Conservation (phyloP, 371 early-diverging fungal species). For the Mortierella sp. region DNA sequence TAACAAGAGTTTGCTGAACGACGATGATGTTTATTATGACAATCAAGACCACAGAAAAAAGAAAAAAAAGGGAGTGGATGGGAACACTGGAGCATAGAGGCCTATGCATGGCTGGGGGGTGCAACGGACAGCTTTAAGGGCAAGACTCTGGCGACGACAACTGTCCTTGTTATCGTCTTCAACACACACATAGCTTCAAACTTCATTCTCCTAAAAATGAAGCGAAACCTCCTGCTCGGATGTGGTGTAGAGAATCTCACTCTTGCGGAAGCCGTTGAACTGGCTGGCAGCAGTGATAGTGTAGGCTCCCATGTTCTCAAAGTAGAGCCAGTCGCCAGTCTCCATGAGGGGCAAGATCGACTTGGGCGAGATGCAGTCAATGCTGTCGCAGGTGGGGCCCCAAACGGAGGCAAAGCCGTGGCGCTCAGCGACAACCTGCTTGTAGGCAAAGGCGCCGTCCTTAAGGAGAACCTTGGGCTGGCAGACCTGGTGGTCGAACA, state of each 20-base stretch:
- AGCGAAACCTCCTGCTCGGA: constrained; percentile 62
- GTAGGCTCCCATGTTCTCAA: constrained; percentile 98
- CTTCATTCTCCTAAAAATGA: constrained; percentile 30
- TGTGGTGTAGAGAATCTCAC: constrained; percentile 89
- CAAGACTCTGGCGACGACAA: constrained; percentile 15
- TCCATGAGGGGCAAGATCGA: constrained; percentile 85
- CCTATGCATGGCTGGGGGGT: constrained; percentile 13
- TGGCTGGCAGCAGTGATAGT: constrained; percentile 90
- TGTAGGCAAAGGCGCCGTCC: constrained; percentile 64
- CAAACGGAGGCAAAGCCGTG: constrained; percentile 72
- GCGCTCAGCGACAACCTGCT: constrained; percentile 29
- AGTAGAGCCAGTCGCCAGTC: constrained; percentile 97
- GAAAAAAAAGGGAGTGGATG: neutral
- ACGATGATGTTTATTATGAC: constrained; percentile 3
- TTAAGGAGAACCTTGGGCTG: constrained; percentile 76
- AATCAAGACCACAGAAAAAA: neutral
- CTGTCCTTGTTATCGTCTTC: constrained; percentile 32
- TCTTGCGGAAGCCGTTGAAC: constrained; percentile 94
- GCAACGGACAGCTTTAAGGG: constrained; percentile 2
- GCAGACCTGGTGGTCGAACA: constrained; percentile 95
- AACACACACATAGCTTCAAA: neutral
- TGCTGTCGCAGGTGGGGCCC: constrained; percentile 99
- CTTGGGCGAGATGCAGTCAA: constrained; percentile 90
- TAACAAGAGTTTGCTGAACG: neutral
- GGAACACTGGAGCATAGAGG: neutral